Evolutionary conservation across 345 rosid species (phyloP).

Genomic region (Salix arbutifolia): DNA sequence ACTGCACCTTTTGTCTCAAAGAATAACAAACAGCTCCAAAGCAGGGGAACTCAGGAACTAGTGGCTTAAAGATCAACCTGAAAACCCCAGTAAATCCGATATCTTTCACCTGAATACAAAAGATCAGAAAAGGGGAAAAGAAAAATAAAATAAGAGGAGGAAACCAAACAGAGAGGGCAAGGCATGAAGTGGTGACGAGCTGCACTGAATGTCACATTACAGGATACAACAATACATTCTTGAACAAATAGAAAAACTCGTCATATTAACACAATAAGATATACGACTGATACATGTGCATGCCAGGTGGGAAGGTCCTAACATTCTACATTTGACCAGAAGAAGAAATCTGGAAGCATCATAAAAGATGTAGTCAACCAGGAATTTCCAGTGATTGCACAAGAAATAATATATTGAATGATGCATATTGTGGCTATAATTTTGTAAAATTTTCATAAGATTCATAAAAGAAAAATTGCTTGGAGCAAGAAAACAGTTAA

Average conservation of each 20-base stretch:
- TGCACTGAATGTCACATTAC: not conserved
- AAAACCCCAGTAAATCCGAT: slow-evolving; percentile 97
- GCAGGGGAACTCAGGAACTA: slow-evolving; percentile 91
- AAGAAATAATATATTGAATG: not conserved
- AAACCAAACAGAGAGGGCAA: not conserved
- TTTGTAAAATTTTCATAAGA: not conserved
- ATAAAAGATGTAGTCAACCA: not conserved
- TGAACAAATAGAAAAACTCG: not conserved
- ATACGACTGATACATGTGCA: not conserved
- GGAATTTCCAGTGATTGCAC: not conserved
- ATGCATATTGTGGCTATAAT: not conserved
- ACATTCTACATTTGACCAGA: not conserved
- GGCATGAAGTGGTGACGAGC: not conserved
- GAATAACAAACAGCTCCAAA: slow-evolving; percentile 96
- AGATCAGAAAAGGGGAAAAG: not conserved
- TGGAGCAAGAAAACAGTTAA: not conserved
- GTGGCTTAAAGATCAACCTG: slow-evolving; percentile 93
- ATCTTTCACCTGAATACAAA: slow-evolving; percentile 72
- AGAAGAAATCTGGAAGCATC: not conserved
- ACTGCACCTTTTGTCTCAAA: slow-evolving; percentile 72
- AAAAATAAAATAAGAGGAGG: not conserved
- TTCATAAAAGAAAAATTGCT: not conserved
- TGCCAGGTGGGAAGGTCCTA: not conserved
- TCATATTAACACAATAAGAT: not conserved
- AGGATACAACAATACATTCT: not conserved